Evolutionary conservation across 2,329 filamentous ascomycete species (phyloP).

Genomic region (Calonectria hawksworthii): DNA sequence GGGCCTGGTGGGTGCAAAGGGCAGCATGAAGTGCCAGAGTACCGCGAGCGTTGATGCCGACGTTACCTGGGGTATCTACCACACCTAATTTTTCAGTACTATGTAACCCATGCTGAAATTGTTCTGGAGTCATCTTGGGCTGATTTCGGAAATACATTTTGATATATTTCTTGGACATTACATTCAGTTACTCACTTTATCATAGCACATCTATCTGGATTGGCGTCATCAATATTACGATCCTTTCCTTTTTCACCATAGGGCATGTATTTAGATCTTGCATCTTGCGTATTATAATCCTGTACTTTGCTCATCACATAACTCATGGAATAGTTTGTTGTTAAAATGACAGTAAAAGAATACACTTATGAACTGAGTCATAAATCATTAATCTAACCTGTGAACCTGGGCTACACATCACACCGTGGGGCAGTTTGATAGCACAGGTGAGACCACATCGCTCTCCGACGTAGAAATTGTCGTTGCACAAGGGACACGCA

Average conservation of each 20-base stretch:
- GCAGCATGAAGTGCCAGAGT: neutral
- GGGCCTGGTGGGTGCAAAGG: neutral
- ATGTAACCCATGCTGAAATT: neutral
- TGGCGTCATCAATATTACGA: neutral
- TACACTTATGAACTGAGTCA: neutral
- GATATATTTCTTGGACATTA: neutral
- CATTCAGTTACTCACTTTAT: neutral
- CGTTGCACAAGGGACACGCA: neutral
- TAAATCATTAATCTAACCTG: neutral
- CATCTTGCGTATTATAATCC: neutral
- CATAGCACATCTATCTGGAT: neutral
- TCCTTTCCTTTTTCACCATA: neutral
- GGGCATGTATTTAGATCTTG: neutral
- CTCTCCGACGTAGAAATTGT: neutral
- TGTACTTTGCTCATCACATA: neutral
- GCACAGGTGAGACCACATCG: neutral
- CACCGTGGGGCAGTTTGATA: neutral
- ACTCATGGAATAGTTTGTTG: neutral
- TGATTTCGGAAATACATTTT: neutral
- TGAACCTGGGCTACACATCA: neutral
- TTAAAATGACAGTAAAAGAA: neutral
- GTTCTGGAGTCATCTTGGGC: neutral
- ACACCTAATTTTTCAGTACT: neutral
- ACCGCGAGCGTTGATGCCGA: neutral
- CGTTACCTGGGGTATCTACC: neutral